phyloP scores from a whole-genome alignment of 108 stramenopile genomes.

The Nitzschia putrida region DNA sequence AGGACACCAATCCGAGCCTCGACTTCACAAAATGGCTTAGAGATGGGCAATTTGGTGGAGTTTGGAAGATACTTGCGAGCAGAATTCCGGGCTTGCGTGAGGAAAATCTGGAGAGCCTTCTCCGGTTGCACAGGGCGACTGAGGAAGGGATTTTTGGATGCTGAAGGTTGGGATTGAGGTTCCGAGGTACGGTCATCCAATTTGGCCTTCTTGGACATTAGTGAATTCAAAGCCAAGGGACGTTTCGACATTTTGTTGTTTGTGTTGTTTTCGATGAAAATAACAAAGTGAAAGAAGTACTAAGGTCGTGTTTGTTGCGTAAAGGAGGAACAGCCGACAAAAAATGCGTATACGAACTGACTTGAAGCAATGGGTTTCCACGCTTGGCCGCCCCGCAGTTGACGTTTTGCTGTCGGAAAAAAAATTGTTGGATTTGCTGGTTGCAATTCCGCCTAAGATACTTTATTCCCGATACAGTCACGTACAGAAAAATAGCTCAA shows the following conservation, averaged over 20 bases:
- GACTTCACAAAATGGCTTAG: constrained; percentile 68
- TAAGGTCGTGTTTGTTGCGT: no score
- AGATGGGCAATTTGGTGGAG: constrained; percentile 34
- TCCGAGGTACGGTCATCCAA: constrained; percentile 33
- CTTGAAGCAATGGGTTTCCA: no score
- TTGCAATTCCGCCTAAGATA: no score
- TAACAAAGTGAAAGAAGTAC: neutral
- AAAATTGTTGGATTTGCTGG: no score
- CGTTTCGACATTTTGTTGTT: constrained; percentile 41
- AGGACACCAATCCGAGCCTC: constrained; percentile 80
- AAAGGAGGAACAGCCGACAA: no score
- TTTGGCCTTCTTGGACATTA: constrained; percentile 42
- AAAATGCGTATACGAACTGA: no score
- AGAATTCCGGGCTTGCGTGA: constrained; percentile 62
- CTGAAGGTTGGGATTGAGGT: neutral
- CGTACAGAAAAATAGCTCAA: no score
- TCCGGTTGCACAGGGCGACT: constrained; percentile 64
- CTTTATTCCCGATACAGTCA: no score
- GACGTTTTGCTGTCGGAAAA: no score
- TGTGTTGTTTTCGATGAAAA: neutral
- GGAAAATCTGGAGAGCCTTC: constrained; percentile 63
- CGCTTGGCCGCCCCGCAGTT: no score
- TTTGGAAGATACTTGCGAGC: constrained; percentile 45
- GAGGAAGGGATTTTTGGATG: constrained; percentile 56
- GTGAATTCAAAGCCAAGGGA: constrained; percentile 10